These are phyloP conservation scores for Monilinia fructigena DNA, from an alignment of 2,329 filamentous ascomycete species.

Conservation along the genomic window DNA sequence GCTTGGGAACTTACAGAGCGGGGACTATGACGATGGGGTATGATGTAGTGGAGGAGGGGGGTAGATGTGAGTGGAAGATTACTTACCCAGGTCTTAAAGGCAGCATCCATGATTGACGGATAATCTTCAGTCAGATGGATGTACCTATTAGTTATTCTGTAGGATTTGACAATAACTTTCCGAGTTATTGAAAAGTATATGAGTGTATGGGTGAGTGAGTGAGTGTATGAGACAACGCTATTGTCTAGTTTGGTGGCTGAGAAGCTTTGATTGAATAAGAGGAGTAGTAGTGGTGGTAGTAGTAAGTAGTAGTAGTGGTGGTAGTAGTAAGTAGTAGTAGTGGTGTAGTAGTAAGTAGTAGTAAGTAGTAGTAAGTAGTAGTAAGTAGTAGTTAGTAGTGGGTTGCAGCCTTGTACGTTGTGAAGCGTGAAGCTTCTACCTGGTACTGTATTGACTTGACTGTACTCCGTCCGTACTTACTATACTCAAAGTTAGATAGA, in stretches of 20 bases:
- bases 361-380: not conserved
- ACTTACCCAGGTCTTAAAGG: not conserved
- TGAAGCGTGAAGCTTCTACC: slow-evolving; percentile 9
- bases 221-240: not conserved
- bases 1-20: slow-evolving; percentile 19
- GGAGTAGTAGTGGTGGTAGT: not conserved
- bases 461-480: no score
- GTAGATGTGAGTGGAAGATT: not conserved
- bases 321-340: not conserved
- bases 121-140: not conserved
- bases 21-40: not conserved
- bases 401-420: slow-evolving; percentile 21
- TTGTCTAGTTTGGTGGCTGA: not conserved
- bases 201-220: no score
- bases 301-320: no score
- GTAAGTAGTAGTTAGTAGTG: not conserved
- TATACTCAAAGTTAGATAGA: not conserved
- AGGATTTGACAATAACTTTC: not conserved
- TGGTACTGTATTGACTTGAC: not conserved
- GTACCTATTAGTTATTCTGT: not conserved
- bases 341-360: not conserved
- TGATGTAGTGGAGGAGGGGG: slow-evolving; percentile 18
- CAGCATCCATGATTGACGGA: slow-evolving; percentile 22
- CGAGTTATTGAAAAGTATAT: no score
- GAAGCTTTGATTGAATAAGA: not conserved